Percentiles rank a stretch among this genome's conserved stretches.
Evolutionary conservation across 805 yeast genomes (phyloP).

Genomic region (Wickerhamomyces tratensis): DNA sequence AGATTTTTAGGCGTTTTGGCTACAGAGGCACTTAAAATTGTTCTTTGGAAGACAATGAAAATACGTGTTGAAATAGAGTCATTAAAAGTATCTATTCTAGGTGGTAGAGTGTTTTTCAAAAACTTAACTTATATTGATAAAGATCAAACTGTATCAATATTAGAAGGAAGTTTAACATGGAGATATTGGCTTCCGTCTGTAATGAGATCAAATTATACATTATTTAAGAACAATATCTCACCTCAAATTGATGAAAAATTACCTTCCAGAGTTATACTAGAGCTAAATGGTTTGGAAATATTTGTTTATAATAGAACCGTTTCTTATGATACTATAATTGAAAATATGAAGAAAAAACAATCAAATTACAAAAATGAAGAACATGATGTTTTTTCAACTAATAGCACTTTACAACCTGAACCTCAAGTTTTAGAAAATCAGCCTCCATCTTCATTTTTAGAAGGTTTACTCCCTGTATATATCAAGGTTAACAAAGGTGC

Average conservation of each 20-base stretch:
- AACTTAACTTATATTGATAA: slow-evolving; percentile 67
- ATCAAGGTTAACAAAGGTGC: slow-evolving; percentile 57
- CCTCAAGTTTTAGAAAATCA: neutral
- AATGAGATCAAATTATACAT: slow-evolving; percentile 18
- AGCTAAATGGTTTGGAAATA: slow-evolving; percentile 70
- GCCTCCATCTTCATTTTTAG: slow-evolving; percentile 9
- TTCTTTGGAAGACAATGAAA: slow-evolving; percentile 55
- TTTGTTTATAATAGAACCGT: slow-evolving; percentile 73
- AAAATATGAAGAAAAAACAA: slow-evolving; percentile 18
- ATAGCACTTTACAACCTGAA: slow-evolving; percentile 4
- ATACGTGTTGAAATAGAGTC: slow-evolving; percentile 63
- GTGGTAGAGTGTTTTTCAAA: slow-evolving; percentile 74
- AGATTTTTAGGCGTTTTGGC: slow-evolving; percentile 56
- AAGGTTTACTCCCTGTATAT: slow-evolving; percentile 50
- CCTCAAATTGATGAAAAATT: slow-evolving; percentile 29
- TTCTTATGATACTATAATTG: slow-evolving; percentile 63
- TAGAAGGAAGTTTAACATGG: slow-evolving; percentile 79
- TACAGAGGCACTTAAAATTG: slow-evolving; percentile 38
- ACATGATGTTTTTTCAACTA: slow-evolving; percentile 3
- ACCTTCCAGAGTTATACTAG: slow-evolving; percentile 47
- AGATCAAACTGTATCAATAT: slow-evolving; percentile 60
- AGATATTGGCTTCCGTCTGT: slow-evolving; percentile 67
- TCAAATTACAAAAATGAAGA: slow-evolving; percentile 8
- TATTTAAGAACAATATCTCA: neutral
- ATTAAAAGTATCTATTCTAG: slow-evolving; percentile 65